These are phyloP conservation scores for Macrolepiota albuminosa DNA, from an alignment of 768 basidiomycete species.

Conservation along the genomic window DNA sequence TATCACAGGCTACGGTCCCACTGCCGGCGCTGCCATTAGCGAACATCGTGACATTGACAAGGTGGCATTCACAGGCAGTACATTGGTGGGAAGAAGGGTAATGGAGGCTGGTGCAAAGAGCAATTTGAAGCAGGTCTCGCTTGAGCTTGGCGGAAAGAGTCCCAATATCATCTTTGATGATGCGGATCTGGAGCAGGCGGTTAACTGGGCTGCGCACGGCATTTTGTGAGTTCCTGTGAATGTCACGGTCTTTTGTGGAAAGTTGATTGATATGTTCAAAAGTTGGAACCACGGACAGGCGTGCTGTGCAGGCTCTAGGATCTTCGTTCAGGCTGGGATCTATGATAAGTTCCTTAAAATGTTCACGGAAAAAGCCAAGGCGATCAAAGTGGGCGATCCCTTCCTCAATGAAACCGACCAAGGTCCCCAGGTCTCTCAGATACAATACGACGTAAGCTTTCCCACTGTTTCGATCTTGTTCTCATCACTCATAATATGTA, in stretches of 20 bases:
- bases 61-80: constrained; percentile 48
- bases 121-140: constrained; percentile 75
- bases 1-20: constrained; percentile 66
- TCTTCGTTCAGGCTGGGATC: constrained; percentile 76
- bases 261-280: too few species aligned
- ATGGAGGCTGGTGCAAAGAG: constrained; percentile 69
- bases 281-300: constrained; percentile 72
- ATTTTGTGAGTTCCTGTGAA: constrained; percentile 49
- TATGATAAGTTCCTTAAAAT: constrained; percentile 75
- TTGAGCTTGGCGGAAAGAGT: constrained; percentile 73
- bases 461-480: neutral
- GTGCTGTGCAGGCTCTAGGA: constrained; percentile 84
- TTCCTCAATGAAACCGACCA: constrained; percentile 57
- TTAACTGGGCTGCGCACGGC: constrained; percentile 61
- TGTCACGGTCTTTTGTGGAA: neutral
- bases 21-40: constrained; percentile 65
- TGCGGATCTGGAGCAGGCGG: constrained; percentile 59
- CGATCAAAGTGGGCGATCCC: constrained; percentile 66
- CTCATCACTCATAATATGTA: neutral
- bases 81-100: constrained; percentile 67
- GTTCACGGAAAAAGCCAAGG: constrained; percentile 52
- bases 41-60: constrained; percentile 72
- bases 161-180: constrained; percentile 64
- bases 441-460: constrained; percentile 61
- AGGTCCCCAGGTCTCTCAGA: constrained; percentile 76